phyloP scores from a whole-genome alignment of 345 rosid species.

The Iberis pinnata region DNA sequence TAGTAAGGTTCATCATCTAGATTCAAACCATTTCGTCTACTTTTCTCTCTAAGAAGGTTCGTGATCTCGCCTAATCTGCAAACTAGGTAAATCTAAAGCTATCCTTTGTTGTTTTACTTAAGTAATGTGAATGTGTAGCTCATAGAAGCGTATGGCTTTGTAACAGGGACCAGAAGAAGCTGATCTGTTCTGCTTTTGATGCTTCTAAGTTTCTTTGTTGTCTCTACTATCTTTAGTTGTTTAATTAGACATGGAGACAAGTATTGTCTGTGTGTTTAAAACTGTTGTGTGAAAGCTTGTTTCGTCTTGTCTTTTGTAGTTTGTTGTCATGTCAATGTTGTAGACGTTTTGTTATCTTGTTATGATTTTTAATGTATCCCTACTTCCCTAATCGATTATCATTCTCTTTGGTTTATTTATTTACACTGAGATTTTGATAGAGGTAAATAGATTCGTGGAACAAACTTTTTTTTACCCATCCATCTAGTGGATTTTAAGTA shows the following conservation, averaged over 20 bases:
- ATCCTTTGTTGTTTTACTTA: neutral
- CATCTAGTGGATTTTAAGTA: too few species aligned
- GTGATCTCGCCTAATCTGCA: slow-evolving; percentile 21
- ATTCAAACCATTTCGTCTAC: slow-evolving; percentile 16
- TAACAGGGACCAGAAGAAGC: slow-evolving; percentile 23
- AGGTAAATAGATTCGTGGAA: too few species aligned
- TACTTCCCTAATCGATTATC: slow-evolving; percentile 2
- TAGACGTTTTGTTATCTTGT: slow-evolving; percentile 7
- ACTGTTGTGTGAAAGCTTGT: slow-evolving; percentile 10
- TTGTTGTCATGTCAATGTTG: slow-evolving; percentile 16
- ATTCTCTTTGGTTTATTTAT: neutral
- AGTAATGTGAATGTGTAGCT: slow-evolving; percentile 3
- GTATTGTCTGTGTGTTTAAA: slow-evolving; percentile 8
- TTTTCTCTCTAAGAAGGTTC: slow-evolving; percentile 7
- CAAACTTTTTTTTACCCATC: too few species aligned
- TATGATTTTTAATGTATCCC: neutral
- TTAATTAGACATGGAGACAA: slow-evolving; percentile 2
- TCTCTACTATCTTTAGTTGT: slow-evolving; percentile 16
- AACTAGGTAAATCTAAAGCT: slow-evolving; percentile 22
- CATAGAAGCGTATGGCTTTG: slow-evolving; percentile 12
- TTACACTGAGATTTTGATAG: too few species aligned
- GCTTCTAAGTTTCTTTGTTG: slow-evolving; percentile 18
- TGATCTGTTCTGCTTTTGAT: slow-evolving; percentile 18
- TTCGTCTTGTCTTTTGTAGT: slow-evolving; percentile 10
- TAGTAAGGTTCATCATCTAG: slow-evolving; percentile 11